Evolutionary conservation across 345 rosid genomes (phyloP).

Genomic region (Lenwebbia sp.): DNA sequence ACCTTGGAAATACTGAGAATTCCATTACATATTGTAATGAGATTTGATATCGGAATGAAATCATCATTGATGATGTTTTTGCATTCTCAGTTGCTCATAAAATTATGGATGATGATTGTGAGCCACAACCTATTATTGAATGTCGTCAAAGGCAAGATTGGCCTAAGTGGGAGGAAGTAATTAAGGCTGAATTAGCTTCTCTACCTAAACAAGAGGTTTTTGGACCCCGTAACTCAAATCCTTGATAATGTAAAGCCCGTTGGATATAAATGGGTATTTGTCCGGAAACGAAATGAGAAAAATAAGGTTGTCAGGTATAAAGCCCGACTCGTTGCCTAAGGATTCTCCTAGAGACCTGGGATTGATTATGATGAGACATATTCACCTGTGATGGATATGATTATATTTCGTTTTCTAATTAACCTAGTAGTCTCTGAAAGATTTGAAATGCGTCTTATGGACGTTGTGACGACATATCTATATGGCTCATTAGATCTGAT

Average conservation of each 20-base stretch:
- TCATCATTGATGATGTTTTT: not conserved
- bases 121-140: not conserved
- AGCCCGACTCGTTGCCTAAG: not conserved
- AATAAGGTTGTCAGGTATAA: not conserved
- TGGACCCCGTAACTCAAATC: not conserved
- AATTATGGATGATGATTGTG: not conserved
- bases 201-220: not conserved
- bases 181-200: not conserved
- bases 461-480: not conserved
- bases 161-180: not conserved
- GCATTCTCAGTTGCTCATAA: not conserved
- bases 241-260: not conserved
- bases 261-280: not conserved
- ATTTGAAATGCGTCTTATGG: not conserved
- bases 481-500: not conserved
- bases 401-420: not conserved
- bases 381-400: not conserved
- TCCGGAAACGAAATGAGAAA: not conserved
- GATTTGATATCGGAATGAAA: not conserved
- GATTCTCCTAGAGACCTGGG: not conserved
- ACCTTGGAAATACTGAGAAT: rapidly evolving
- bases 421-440: not conserved
- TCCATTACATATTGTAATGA: not conserved
- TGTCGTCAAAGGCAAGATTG: not conserved
- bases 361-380: not conserved